Base-by-base conservation (phyloP, 2,329 filamentous ascomycete genomes). In the Ampelomyces quisqualis region DNA sequence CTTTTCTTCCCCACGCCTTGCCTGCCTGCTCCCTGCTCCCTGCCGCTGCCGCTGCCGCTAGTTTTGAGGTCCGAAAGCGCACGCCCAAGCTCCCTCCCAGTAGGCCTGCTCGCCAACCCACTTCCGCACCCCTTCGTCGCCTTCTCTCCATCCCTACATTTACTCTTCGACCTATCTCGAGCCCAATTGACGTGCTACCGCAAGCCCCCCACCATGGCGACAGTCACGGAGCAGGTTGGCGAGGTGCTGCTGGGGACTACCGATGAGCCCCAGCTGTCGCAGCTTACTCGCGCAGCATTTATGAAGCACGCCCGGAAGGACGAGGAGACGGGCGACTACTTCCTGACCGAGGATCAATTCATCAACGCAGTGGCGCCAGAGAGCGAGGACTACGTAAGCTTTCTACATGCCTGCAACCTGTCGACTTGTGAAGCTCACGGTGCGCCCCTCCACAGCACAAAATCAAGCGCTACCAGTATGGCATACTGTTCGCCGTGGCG, bases 401-500 rank as follows among this genome's bases (percentile, higher is more conserved):
- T 37, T 41, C 3, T 47, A 38, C 40, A 2, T 43, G 39, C 40
- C 47, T 51, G 45, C 49, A 45, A 43, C 43, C 38, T 55, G 46
- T 57, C 42, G 41, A 52, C 38, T 53, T 45, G n/a, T n/a, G 40
- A 46, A 39, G 54, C 65, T 67, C 58, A 69, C 55, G 33, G 47
- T 44, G 46, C 51, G 40, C 49, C 45, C 39, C 18, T 42, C 34
- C 43, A 54, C 64, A 97, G 91, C 90, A 95, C 77, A 98, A 98
- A 72, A 97, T 98, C 76, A 88, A 90, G 73, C 85, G 91, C 57
- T 87, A 95, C 58, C 93, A 97, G 70, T 98, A 96, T 72, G 84
- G 85, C 37, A 86, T 98, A 62, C 86, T 98, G 33, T 98, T 98
- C 72, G 77, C 78, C 51, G 86, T 98, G 43, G 93, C 93, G 58